phyloP scores from a whole-genome alignment of 2,329 filamentous ascomycete genomes.

The Leptographium flavum region DNA sequence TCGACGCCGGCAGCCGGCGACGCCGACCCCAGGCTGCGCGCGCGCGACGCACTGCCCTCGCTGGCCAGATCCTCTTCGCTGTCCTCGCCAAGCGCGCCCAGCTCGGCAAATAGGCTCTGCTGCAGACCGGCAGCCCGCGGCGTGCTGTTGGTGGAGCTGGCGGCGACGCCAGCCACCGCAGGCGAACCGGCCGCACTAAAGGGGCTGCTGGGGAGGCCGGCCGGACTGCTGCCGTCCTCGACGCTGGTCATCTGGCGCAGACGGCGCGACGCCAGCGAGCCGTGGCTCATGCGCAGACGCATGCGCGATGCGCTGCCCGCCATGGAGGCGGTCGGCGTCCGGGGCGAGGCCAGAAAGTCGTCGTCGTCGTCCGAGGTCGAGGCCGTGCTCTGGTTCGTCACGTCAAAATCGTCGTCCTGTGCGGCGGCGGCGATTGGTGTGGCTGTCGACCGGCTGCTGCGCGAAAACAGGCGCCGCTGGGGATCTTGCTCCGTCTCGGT shows the following conservation, averaged over 20 bases:
- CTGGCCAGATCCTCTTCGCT: slow-evolving; percentile 57
- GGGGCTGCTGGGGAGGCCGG: slow-evolving; percentile 38
- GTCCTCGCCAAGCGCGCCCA: slow-evolving; percentile 58
- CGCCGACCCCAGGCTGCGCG: slow-evolving; percentile 28
- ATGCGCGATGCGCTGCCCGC: slow-evolving; percentile 37
- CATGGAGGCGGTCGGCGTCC: slow-evolving; percentile 48
- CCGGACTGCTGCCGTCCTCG: slow-evolving; percentile 22
- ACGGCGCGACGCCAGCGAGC: slow-evolving; percentile 37
- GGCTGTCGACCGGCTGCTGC: neutral
- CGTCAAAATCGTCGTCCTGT: slow-evolving; percentile 6
- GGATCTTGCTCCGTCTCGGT: slow-evolving; percentile 61
- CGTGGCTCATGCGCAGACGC: slow-evolving; percentile 56
- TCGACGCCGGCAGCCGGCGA: slow-evolving; percentile 21
- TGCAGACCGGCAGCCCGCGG: slow-evolving; percentile 34
- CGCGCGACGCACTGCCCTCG: slow-evolving; percentile 40
- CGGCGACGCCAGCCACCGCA: slow-evolving; percentile 16
- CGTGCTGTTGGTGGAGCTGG: slow-evolving; percentile 37
- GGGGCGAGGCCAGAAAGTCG: slow-evolving; percentile 41
- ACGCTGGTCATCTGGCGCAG: slow-evolving; percentile 49
- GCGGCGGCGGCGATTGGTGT: neutral
- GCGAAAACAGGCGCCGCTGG: slow-evolving; percentile 2
- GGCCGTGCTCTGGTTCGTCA: slow-evolving; percentile 58
- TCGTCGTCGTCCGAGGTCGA: slow-evolving; percentile 68
- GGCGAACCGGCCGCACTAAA: slow-evolving; percentile 8
- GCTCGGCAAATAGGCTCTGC: slow-evolving; percentile 82